A percentile compares a stretch with the other conserved stretches of the same genome.
Conservation (phyloP, 2,329 filamentous ascomycete genomes). For the Mycosphaerella arachidis region DNA sequence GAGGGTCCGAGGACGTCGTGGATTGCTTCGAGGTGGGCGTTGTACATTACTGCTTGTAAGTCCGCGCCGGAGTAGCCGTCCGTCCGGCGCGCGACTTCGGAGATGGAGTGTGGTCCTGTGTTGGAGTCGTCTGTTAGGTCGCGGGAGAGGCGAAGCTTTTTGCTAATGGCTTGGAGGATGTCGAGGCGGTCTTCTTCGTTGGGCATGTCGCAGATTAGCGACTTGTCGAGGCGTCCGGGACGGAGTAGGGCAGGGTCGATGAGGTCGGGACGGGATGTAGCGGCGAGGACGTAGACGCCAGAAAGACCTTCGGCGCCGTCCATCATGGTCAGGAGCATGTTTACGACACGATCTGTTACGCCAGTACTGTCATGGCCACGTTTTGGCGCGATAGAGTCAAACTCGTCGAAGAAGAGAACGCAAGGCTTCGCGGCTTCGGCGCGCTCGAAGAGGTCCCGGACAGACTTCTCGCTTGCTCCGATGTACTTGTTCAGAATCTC, state of each 20-base stretch:
- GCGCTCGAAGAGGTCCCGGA: constrained; percentile 90
- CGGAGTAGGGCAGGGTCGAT: constrained; percentile 91
- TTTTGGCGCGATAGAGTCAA: constrained; percentile 96
- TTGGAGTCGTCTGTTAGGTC: constrained; percentile 50
- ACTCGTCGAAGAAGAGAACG: constrained; percentile 97
- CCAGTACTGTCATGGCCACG: constrained; percentile 94
- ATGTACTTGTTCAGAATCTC: constrained; percentile 99
- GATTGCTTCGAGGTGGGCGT: constrained; percentile 93
- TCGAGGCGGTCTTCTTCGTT: constrained; percentile 74
- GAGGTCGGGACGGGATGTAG: constrained; percentile 85
- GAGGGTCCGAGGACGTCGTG: constrained; percentile 72
- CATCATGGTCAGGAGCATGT: constrained; percentile 98
- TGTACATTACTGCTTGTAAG: constrained; percentile 89
- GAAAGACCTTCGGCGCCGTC: constrained; percentile 93
- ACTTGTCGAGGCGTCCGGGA: constrained; percentile 90
- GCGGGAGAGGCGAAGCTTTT: constrained; percentile 69
- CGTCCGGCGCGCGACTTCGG: constrained; percentile 72
- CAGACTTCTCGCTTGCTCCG: constrained; percentile 91
- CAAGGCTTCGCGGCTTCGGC: constrained; percentile 88
- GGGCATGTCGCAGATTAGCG: constrained; percentile 85
- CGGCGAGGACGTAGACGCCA: constrained; percentile 93
- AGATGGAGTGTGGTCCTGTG: constrained; percentile 39
- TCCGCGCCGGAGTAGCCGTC: constrained; percentile 93
- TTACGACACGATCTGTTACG: constrained; percentile 97
- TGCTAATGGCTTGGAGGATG: constrained; percentile 78